Conservation (phyloP, 352 stramenopile genomes). For the Phytophthora chlamydospora region DNA sequence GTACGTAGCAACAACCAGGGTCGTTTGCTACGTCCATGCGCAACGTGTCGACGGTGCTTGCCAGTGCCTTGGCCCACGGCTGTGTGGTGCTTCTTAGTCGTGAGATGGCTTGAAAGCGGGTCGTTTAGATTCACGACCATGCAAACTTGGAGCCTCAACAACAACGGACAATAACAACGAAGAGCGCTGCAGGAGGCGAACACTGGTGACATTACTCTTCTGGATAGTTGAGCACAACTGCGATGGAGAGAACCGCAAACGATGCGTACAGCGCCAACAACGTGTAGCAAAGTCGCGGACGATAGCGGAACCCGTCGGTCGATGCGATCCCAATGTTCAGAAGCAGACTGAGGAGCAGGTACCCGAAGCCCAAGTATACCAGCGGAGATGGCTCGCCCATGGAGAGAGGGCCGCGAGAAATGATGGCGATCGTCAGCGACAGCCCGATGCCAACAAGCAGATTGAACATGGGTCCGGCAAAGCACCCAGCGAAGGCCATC, state of each 20-base stretch:
- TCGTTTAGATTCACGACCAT: too few species aligned
- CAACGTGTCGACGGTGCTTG: too few species aligned
- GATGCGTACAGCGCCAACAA: slow-evolving; percentile 63
- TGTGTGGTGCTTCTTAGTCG: too few species aligned
- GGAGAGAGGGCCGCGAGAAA: slow-evolving; percentile 55
- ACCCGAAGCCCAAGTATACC: slow-evolving; percentile 73
- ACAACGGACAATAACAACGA: too few species aligned
- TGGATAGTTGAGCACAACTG: slow-evolving; percentile 44
- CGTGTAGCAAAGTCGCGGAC: slow-evolving; percentile 60
- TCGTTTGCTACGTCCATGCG: too few species aligned
- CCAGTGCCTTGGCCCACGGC: too few species aligned
- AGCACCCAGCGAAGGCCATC: slow-evolving; percentile 86
- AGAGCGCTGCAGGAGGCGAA: too few species aligned
- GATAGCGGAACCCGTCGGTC: slow-evolving; percentile 68
- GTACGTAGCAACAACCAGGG: too few species aligned
- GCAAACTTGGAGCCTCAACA: too few species aligned
- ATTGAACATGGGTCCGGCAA: slow-evolving; percentile 85
- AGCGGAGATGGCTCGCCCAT: slow-evolving; percentile 63
- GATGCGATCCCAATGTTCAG: slow-evolving; percentile 69
- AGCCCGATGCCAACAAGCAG: slow-evolving; percentile 73
- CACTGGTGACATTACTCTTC: slow-evolving; percentile 29
- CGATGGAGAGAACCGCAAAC: slow-evolving; percentile 73
- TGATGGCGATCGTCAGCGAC: slow-evolving; percentile 67
- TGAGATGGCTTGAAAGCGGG: too few species aligned
- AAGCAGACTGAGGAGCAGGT: slow-evolving; percentile 65